Evolutionary conservation across 257 asterid genomes (phyloP), one percentile per base, ranked within the genome.

Genomic region (Cordia subcordata): DNA sequence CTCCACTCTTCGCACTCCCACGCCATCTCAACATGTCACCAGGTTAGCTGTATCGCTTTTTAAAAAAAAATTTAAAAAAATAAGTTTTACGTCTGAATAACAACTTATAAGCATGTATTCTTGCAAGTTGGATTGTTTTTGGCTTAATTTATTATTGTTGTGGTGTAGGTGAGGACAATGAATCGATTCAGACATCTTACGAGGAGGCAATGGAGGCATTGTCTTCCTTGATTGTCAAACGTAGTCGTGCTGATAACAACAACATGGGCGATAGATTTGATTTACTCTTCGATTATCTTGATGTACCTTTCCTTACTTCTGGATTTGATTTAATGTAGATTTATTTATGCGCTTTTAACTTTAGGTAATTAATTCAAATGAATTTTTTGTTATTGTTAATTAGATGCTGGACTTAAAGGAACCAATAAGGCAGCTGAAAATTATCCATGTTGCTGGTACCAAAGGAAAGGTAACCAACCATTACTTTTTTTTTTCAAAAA

Each of bases 381-480:
- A 6, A 21, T 20, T 53, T 0, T 11, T 10, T 5, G 3, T 53
- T 53, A 16, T 47, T 47, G 18, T 47, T 52, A 11, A 63, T 22
- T 66, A 93, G 99, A 80, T 89, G 0, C 68, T 93, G 81, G 99
- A 86, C 53, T 69, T 93, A 54, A 96, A 84, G 79, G 96, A 89
- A 64, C 71, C 95, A 6, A 74, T 93, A 21, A 86, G 81, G 62
- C 70, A 89, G 78, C 82, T 93, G 95, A 93, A 89, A 84, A 61
- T 93, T 66, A 89, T 93, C 82, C 99, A 93, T 61, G 97, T 93
- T 51, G 97, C 99, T 13, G 99, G 99, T 51, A 93, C 99, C 65
- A 93, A 93, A 70, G 99, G 97, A 68, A 93, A 93, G 95, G 99
- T 93, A 45, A 71, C 39, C 10, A 49, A 15, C 4, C 47, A 42